Percentiles rank a stretch among this genome's conserved stretches.
Conservation (phyloP, 139 green algal species). For the Spirogloea muscicola region DNA sequence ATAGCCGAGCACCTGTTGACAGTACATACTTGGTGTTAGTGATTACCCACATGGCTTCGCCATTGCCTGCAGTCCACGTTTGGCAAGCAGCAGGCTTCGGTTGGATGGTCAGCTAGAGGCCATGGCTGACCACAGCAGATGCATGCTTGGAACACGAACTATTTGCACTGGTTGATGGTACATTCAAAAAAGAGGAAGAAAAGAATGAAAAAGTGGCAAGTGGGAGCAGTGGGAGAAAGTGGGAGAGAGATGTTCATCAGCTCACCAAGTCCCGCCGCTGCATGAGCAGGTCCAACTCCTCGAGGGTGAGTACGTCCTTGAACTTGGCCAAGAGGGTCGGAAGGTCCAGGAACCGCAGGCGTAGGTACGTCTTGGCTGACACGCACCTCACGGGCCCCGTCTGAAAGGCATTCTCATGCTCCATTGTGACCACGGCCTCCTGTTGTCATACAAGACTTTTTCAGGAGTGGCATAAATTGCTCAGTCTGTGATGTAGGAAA, state of each 20-base stretch:
- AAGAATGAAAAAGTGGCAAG: constrained; percentile 14
- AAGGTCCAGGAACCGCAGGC: constrained; percentile 68
- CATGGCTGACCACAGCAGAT: too few species aligned
- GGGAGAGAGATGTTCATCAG: too few species aligned
- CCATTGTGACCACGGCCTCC: constrained; percentile 51
- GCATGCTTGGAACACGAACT: too few species aligned
- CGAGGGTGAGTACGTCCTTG: constrained; percentile 35
- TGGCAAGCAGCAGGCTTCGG: too few species aligned
- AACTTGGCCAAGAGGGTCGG: constrained; percentile 52
- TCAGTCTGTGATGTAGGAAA: too few species aligned
- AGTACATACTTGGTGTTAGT: too few species aligned
- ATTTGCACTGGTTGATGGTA: background rate
- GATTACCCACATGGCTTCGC: too few species aligned
- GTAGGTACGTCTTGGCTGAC: constrained; percentile 68
- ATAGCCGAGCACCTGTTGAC: constrained; percentile 68
- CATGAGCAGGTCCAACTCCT: constrained; percentile 62
- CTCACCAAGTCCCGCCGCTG: constrained; percentile 51
- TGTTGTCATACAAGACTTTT: too few species aligned
- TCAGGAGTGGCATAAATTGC: too few species aligned
- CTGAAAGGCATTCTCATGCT: constrained; percentile 75
- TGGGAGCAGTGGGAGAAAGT: background rate
- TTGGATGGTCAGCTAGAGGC: too few species aligned
- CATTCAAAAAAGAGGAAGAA: background rate
- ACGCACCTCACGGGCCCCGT: constrained; percentile 63
- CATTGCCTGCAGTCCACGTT: too few species aligned